Conservation (phyloP, 2,329 filamentous ascomycete species). For the Alternaria burnsii region DNA sequence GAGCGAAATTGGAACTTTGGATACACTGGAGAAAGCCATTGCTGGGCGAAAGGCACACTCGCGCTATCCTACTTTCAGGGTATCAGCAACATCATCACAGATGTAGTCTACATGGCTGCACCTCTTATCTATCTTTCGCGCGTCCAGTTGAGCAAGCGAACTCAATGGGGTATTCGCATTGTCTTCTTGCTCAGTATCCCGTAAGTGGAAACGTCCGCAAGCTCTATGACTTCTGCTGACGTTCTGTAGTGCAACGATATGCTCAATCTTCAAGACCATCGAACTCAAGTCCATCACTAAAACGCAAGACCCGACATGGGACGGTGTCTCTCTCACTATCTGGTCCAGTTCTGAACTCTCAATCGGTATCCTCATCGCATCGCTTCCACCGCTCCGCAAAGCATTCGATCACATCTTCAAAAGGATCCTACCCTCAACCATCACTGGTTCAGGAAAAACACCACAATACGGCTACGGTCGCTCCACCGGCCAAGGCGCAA, state of each 20-base stretch:
- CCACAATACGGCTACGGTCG: conserved; percentile 23
- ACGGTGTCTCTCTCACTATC: conserved; percentile 35
- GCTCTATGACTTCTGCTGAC: neutral
- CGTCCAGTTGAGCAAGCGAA: conserved; percentile 34
- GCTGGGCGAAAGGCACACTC: conserved; percentile 34
- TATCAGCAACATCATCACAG: conserved; percentile 41
- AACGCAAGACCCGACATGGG: conserved; percentile 36
- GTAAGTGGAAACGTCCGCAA: conserved; percentile 23
- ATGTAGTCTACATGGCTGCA: conserved; percentile 39
- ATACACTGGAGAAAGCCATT: conserved; percentile 22
- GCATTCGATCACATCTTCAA: conserved; percentile 31
- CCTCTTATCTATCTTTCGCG: conserved; percentile 39
- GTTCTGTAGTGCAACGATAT: conserved; percentile 34
- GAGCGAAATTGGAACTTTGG: conserved; percentile 40
- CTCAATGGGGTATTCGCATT: conserved; percentile 39
- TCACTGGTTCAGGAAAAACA: conserved; percentile 16
- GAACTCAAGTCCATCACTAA: conserved; percentile 33
- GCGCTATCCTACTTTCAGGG: conserved; percentile 37
- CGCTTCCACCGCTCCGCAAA: conserved; percentile 39
- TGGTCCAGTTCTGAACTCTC: conserved; percentile 38
- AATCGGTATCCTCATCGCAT: conserved; percentile 33
- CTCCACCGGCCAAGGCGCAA: conserved; percentile 5
- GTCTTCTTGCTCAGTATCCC: conserved; percentile 42
- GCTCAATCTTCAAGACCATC: conserved; percentile 40
- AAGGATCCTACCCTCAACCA: conserved; percentile 26